Conservation (phyloP, 176 grass and related monocot species). For the sorghum (Sorghum bicolor) region DNA sequence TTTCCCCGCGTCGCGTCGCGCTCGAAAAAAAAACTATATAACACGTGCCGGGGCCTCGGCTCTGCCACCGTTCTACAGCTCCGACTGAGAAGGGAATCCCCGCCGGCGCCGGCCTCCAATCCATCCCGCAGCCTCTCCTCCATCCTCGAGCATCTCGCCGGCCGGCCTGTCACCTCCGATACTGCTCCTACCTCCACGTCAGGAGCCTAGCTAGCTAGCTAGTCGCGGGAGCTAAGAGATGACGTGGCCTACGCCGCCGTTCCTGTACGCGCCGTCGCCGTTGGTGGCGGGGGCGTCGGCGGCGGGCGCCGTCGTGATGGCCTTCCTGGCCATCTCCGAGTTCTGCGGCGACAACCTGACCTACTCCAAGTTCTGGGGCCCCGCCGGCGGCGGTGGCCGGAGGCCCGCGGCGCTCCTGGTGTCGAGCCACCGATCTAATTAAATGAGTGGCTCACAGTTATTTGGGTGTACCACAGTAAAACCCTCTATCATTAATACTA, state of each 20-base stretch:
- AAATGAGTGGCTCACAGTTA: no score
- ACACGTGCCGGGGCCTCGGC: neutral
- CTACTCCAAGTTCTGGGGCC: constrained; percentile 89
- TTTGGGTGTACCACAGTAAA: no score
- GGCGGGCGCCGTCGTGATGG: constrained; percentile 3
- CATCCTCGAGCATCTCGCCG: neutral
- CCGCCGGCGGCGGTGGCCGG: no score
- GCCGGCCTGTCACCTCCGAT: no score
- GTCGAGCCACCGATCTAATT: no score
- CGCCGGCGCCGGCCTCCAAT: no score
- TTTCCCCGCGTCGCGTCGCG: no score
- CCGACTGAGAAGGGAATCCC: no score
- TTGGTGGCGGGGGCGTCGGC: neutral
- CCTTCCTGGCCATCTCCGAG: constrained; percentile 39
- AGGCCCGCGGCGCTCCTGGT: neutral
- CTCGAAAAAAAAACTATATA: neutral
- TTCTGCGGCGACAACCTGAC: constrained; percentile 40
- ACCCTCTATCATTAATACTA: no score
- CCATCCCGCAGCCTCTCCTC: no score
- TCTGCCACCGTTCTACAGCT: neutral
- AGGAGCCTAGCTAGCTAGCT: neutral
- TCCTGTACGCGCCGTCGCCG: constrained; percentile 7
- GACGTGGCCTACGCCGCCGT: neutral
- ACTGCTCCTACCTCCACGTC: no score
- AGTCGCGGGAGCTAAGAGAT: neutral